A percentile compares a stretch with the other conserved stretches of the same genome.
Evolutionary conservation across 2,329 filamentous ascomycete species (phyloP).

Genomic region (Xylaria sp.): DNA sequence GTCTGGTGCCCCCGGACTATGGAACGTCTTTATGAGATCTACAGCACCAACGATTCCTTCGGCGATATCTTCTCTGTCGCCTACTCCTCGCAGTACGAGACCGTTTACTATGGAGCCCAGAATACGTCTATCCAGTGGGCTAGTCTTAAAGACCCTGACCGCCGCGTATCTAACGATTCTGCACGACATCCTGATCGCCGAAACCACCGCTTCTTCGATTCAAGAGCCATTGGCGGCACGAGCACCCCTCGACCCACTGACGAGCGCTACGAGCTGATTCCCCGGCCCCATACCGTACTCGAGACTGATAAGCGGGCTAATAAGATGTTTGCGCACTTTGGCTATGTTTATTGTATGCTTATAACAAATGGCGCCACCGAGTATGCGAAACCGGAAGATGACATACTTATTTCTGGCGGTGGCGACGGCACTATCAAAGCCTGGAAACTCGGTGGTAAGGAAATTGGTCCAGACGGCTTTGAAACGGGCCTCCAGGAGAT

Average conservation of each 20-base stretch:
- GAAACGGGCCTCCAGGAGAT: slow-evolving; percentile 75
- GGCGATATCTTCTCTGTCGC: slow-evolving; percentile 96
- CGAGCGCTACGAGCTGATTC: slow-evolving; percentile 65
- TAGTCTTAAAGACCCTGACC: slow-evolving; percentile 71
- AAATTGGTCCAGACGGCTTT: slow-evolving; percentile 60
- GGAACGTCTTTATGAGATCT: slow-evolving; percentile 84
- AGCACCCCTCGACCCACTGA: slow-evolving; percentile 78
- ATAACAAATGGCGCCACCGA: slow-evolving; percentile 76
- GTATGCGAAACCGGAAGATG: slow-evolving; percentile 75
- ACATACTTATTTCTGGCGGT: slow-evolving; percentile 88
- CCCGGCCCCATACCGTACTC: slow-evolving; percentile 66
- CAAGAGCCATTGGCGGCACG: slow-evolving; percentile 82
- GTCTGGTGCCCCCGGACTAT: slow-evolving; percentile 87
- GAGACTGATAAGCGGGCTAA: slow-evolving; percentile 86
- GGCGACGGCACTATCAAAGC: slow-evolving; percentile 95
- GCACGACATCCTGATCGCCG: slow-evolving; percentile 78
- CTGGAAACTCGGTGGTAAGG: slow-evolving; percentile 73
- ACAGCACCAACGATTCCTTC: slow-evolving; percentile 88
- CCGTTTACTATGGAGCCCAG: slow-evolving; percentile 90
- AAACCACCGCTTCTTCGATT: slow-evolving; percentile 93
- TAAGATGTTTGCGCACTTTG: slow-evolving; percentile 89
- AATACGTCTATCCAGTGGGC: slow-evolving; percentile 98
- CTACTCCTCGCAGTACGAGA: slow-evolving; percentile 82
- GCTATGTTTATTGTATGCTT: slow-evolving; percentile 97
- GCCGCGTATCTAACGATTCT: slow-evolving; percentile 69